These are phyloP conservation scores for Oryza nivara DNA, from an alignment of 176 grass and related monocot species.

Conservation along the genomic window DNA sequence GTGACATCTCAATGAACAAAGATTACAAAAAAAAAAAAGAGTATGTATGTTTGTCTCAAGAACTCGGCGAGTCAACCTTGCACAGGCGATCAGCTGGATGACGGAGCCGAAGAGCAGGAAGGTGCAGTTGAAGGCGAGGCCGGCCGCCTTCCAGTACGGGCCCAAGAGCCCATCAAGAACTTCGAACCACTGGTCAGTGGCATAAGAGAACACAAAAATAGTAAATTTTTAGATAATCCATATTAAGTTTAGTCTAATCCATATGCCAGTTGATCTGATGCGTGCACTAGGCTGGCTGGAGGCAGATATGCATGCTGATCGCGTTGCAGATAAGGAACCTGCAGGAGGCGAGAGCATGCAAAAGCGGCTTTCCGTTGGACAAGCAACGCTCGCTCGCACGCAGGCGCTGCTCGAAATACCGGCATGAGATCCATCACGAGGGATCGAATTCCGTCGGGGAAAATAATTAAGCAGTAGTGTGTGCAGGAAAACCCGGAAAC, in stretches of 20 bases:
- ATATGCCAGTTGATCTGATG: background rate
- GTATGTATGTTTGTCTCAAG: background rate
- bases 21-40: background rate
- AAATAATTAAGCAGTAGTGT: background rate
- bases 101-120: constrained; percentile 68
- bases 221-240: background rate
- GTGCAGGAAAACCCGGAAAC: background rate
- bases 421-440: background rate
- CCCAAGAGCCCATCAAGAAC: constrained; percentile 62
- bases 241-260: background rate
- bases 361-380: constrained; percentile 17
- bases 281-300: background rate
- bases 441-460: constrained; percentile 27
- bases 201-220: background rate
- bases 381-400: constrained; percentile 16
- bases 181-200: constrained; percentile 54
- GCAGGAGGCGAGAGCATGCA: background rate
- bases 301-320: constrained; percentile 31
- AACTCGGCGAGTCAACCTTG: constrained; percentile 40
- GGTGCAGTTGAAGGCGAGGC: constrained; percentile 64
- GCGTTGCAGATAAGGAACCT: constrained; percentile 35
- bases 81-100: constrained; percentile 68
- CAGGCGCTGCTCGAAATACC: background rate
- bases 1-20: background rate
- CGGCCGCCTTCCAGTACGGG: constrained; percentile 56